Conservation (phyloP, 2,329 filamentous ascomycete species). For the Ophiostoma ulmi region DNA sequence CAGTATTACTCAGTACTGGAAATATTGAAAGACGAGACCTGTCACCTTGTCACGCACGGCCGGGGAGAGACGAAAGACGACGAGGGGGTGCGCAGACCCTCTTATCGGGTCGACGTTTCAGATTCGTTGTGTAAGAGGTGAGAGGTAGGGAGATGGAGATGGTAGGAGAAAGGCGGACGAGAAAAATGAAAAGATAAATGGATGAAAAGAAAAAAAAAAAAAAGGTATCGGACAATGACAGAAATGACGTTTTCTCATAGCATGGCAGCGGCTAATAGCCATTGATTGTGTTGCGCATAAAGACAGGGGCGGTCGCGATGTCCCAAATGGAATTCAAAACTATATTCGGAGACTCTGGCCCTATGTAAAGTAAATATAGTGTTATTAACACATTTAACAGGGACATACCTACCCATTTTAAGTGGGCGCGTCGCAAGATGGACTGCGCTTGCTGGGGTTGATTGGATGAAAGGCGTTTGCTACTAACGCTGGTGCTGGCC, state of each 20-base stretch:
- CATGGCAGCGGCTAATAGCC: neutral
- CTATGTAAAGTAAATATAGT: neutral
- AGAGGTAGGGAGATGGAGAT: neutral
- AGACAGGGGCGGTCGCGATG: neutral
- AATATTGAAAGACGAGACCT: neutral
- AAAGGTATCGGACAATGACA: too few species aligned
- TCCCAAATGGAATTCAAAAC: neutral
- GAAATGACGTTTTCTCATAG: neutral
- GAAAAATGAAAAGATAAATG: too few species aligned
- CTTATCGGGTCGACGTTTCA: constrained; percentile 23
- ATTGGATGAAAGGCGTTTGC: constrained; percentile 1
- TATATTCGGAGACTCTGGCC: neutral
- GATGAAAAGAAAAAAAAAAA: neutral
- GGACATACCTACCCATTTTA: neutral
- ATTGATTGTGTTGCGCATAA: neutral
- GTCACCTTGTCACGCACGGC: constrained; percentile 18
- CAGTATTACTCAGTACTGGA: neutral
- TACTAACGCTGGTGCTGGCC: neutral
- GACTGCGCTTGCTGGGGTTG: neutral
- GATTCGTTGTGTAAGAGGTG: constrained; percentile 14
- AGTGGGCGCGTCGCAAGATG: neutral
- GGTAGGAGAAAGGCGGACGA: too few species aligned
- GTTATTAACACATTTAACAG: neutral
- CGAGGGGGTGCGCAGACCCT: constrained; percentile 1
- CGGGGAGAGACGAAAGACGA: neutral